These are phyloP conservation scores for Mortierella hygrophila DNA, from an alignment of 192 early-diverging fungal species.

Conservation along the genomic window DNA sequence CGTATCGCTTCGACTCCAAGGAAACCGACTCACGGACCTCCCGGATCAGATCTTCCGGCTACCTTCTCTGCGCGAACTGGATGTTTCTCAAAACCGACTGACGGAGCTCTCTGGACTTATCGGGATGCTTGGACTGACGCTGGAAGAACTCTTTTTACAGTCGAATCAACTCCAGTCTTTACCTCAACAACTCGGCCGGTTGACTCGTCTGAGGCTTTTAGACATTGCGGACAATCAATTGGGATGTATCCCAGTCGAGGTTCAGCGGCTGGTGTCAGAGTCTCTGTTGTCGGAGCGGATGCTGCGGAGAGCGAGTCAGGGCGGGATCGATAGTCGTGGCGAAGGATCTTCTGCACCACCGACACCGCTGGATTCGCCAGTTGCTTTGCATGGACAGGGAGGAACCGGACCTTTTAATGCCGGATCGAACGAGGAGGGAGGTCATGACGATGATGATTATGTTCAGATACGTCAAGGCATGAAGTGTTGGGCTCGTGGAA, in stretches of 20 bases:
- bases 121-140: slow-evolving; percentile 31
- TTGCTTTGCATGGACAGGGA: background rate
- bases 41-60: slow-evolving; percentile 49
- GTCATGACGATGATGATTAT: slow-evolving; percentile 56
- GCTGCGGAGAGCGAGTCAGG: slow-evolving; percentile 25
- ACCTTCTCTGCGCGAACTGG: slow-evolving; percentile 36
- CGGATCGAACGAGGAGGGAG: slow-evolving; percentile 29
- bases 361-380: background rate
- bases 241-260: slow-evolving; percentile 51
- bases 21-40: slow-evolving; percentile 40
- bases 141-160: slow-evolving; percentile 46
- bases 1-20: slow-evolving; percentile 44
- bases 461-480: slow-evolving; percentile 53
- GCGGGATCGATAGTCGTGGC: background rate
- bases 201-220: slow-evolving; percentile 39
- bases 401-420: background rate
- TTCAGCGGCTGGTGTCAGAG: slow-evolving; percentile 46
- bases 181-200: slow-evolving; percentile 38
- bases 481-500: slow-evolving; percentile 55
- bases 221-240: slow-evolving; percentile 51
- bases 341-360: slow-evolving; percentile 14
- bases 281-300: slow-evolving; percentile 16
- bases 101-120: slow-evolving; percentile 40
- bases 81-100: slow-evolving; percentile 47
- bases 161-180: slow-evolving; percentile 40